phyloP scores from a whole-genome alignment of 164 flowering plant genomes.

The Magnolia changhungtana region DNA sequence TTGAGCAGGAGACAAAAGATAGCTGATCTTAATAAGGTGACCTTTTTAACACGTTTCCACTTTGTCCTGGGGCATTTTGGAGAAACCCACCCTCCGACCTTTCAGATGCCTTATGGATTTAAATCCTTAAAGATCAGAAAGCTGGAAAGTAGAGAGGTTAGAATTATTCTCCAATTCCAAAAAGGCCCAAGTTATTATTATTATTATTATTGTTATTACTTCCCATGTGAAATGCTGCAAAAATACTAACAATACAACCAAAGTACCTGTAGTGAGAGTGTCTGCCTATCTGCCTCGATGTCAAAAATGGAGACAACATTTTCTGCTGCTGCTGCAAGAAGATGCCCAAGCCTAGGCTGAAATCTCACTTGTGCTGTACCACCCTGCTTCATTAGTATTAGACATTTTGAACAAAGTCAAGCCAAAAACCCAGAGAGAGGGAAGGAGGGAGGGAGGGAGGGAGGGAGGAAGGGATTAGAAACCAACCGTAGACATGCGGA shows the following conservation, averaged over 20 bases:
- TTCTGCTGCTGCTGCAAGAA: conserved; percentile 80
- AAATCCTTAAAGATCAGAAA: neutral
- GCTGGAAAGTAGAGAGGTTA: neutral
- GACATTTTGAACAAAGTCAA: conserved; percentile 1
- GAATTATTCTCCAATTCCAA: neutral
- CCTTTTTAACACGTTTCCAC: no score
- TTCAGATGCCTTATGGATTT: no score
- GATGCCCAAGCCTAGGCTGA: conserved; percentile 77
- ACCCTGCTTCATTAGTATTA: conserved; percentile 41
- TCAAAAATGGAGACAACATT: conserved; percentile 76
- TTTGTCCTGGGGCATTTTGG: no score
- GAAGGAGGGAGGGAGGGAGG: neutral
- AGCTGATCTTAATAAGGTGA: no score
- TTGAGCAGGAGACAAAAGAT: neutral
- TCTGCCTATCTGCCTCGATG: conserved; percentile 67
- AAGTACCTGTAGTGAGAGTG: conserved; percentile 60
- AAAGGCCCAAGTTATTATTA: neutral
- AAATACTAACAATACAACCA: neutral
- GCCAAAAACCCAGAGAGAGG: neutral
- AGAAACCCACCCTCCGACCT: no score
- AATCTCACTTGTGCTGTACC: conserved; percentile 80
- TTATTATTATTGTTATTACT: no score
- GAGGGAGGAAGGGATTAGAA: neutral
- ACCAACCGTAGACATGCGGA: conserved; percentile 62
- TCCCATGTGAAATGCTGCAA: neutral